These are phyloP conservation scores for Allium cepa DNA, from an alignment of 106 monocot species.

Conservation along the genomic window DNA sequence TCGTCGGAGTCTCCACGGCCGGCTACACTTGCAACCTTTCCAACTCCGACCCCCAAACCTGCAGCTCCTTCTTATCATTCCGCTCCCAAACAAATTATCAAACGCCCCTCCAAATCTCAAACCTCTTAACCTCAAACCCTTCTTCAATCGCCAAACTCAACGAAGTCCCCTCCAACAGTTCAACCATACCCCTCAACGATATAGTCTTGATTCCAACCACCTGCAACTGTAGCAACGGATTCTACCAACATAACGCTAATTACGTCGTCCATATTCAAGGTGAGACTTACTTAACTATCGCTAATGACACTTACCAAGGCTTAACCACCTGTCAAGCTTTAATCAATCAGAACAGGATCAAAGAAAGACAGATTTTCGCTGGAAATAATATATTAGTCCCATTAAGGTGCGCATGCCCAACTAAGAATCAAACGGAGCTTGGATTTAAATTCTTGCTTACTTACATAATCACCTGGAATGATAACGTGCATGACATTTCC, in stretches of 20 bases:
- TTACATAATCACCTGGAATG: slow-evolving; percentile 41
- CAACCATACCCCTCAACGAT: slow-evolving; percentile 13
- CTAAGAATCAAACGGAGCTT: slow-evolving; percentile 22
- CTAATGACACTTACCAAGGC: slow-evolving; percentile 80
- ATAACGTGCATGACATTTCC: slow-evolving; percentile 39
- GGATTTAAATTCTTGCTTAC: slow-evolving; percentile 53
- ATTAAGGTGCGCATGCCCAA: slow-evolving; percentile 80
- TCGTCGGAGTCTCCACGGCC: slow-evolving; percentile 44
- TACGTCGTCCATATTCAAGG: slow-evolving; percentile 24
- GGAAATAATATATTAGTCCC: slow-evolving; percentile 36
- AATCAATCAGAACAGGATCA: slow-evolving; percentile 59
- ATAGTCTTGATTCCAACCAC: slow-evolving; percentile 45
- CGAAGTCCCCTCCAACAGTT: slow-evolving; percentile 13
- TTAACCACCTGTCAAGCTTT: slow-evolving; percentile 83
- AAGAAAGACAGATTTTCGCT: slow-evolving; percentile 14
- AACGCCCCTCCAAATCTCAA: slow-evolving; percentile 45
- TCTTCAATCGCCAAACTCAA: slow-evolving; percentile 41
- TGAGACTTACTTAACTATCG: slow-evolving; percentile 47
- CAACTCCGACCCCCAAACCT: slow-evolving; percentile 5
- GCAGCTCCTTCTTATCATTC: slow-evolving; percentile 63
- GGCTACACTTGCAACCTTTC: slow-evolving; percentile 66
- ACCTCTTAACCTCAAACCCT: slow-evolving; percentile 36
- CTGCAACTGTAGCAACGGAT: slow-evolving; percentile 36
- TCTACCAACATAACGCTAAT: slow-evolving; percentile 65
- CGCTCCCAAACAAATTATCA: slow-evolving; percentile 42